Percentiles rank a stretch among this genome's conserved stretches.
Conservation (phyloP, 768 basidiomycete genomes). For the Trametes cinnabarina region DNA sequence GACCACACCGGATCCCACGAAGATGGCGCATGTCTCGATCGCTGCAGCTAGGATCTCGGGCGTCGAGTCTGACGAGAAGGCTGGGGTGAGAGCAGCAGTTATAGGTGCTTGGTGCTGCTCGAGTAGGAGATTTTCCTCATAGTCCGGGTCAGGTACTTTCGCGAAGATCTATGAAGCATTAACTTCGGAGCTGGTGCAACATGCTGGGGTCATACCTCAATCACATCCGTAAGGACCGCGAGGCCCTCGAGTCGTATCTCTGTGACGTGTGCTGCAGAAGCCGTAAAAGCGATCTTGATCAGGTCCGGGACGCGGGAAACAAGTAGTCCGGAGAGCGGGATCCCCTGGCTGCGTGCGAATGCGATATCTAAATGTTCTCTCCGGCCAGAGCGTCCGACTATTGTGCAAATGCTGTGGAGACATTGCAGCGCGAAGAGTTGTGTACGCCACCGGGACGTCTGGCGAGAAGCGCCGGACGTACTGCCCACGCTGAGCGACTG, state of each 20-base stretch:
- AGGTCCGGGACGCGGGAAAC: conserved; percentile 87
- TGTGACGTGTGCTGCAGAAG: conserved; percentile 93
- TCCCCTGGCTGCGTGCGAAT: conserved; percentile 60
- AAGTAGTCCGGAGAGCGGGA: conserved; percentile 61
- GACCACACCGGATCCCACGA: conserved; percentile 92
- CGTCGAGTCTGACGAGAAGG: conserved; percentile 92
- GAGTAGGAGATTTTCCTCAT: conserved; percentile 82
- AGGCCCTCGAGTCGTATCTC: conserved; percentile 92
- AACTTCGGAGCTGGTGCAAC: neutral
- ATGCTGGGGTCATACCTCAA: conserved; percentile 59
- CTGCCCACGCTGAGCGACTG: conserved; percentile 78
- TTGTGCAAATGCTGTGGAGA: conserved; percentile 81
- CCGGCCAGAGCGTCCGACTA: conserved; percentile 68
- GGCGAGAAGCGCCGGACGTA: conserved; percentile 41
- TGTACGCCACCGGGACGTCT: conserved; percentile 90
- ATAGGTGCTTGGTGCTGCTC: conserved; percentile 99
- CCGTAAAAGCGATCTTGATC: conserved; percentile 97
- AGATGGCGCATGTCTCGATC: conserved; percentile 90
- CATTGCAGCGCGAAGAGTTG: conserved; percentile 94
- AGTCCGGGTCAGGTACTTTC: conserved; percentile 85
- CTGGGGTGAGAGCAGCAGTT: conserved; percentile 94
- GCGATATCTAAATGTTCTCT: conserved; percentile 82
- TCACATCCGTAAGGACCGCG: conserved; percentile 86
- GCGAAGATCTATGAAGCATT: conserved; percentile 68
- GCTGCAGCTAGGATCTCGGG: conserved; percentile 94